Evolutionary conservation across 2,329 filamentous ascomycete species (phyloP).

Genomic region (Phoma herbarum): DNA sequence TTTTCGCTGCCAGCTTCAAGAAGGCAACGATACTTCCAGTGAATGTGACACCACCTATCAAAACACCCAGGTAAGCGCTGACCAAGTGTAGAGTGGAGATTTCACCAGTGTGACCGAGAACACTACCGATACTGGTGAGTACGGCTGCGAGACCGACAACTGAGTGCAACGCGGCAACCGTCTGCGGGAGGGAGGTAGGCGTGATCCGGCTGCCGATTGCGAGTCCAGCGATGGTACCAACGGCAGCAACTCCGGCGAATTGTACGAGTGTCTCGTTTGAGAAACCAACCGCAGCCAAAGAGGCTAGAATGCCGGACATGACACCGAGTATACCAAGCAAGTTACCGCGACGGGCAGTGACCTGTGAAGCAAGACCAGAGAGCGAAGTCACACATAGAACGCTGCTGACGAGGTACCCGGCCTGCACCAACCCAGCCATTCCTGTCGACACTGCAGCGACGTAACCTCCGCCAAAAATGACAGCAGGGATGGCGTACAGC

Average conservation of each 20-base stretch:
- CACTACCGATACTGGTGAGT: slow-evolving; percentile 85
- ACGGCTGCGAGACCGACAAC: slow-evolving; percentile 91
- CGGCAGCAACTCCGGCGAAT: slow-evolving; percentile 76
- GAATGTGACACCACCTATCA: slow-evolving; percentile 88
- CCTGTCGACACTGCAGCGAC: slow-evolving; percentile 81
- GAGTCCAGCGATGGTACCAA: slow-evolving; percentile 74
- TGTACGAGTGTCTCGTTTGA: slow-evolving; percentile 80
- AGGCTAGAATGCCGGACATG: slow-evolving; percentile 81
- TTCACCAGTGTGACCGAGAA: slow-evolving; percentile 77
- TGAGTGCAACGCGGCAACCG: slow-evolving; percentile 86
- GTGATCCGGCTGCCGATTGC: slow-evolving; percentile 87
- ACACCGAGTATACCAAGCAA: slow-evolving; percentile 88
- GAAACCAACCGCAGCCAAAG: slow-evolving; percentile 82
- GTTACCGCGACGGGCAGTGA: slow-evolving; percentile 85
- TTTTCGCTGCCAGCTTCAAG: slow-evolving; percentile 81
- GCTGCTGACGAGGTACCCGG: slow-evolving; percentile 85
- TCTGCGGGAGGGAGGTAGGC: slow-evolving; percentile 87
- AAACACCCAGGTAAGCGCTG: slow-evolving; percentile 83
- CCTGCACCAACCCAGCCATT: slow-evolving; percentile 83
- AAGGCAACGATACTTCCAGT: slow-evolving; percentile 91
- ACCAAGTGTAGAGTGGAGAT: slow-evolving; percentile 83
- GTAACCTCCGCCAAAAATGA: slow-evolving; percentile 82
- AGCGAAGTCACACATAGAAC: slow-evolving; percentile 83
- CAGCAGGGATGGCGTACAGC: slow-evolving; percentile 81
- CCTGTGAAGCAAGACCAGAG: slow-evolving; percentile 81